A percentile compares a stretch with the other conserved stretches of the same genome.
Conservation (phyloP, 306 rosid species). For the Quercus ilex region DNA sequence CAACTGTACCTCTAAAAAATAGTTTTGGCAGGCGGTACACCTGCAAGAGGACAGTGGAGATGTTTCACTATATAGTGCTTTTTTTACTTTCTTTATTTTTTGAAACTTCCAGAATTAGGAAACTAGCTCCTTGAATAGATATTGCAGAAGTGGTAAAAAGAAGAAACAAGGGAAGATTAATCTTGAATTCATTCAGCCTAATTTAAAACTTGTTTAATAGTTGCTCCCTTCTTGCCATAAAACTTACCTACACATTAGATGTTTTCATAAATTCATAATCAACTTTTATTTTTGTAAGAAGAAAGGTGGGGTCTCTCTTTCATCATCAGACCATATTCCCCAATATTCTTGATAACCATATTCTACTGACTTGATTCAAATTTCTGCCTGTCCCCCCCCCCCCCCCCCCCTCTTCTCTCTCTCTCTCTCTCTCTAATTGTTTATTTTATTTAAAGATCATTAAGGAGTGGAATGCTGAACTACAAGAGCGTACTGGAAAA, state of each 20-base stretch:
- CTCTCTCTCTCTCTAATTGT: background rate
- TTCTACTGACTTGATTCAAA: conserved; percentile 1
- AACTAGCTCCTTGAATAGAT: background rate
- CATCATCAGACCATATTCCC: background rate
- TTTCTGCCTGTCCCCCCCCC: too few species aligned
- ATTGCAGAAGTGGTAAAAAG: background rate
- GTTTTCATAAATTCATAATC: background rate
- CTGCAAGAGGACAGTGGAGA: background rate
- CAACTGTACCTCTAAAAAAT: background rate
- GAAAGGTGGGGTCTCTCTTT: background rate
- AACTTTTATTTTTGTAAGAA: background rate
- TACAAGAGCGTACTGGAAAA: conserved; percentile 93
- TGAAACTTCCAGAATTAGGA: background rate
- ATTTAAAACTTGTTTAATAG: background rate
- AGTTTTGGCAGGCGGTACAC: background rate
- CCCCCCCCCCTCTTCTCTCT: background rate
- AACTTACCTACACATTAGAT: background rate
- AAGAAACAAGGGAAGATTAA: background rate
- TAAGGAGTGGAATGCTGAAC: conserved; percentile 93
- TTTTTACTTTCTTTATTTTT: background rate
- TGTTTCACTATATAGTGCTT: background rate
- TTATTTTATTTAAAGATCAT: conserved; percentile 49
- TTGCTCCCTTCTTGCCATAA: background rate
- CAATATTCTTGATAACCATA: background rate
- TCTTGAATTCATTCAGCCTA: background rate